Base-by-base conservation (phyloP, 768 basidiomycete genomes). In the Kwoniella heveanensis region DNA sequence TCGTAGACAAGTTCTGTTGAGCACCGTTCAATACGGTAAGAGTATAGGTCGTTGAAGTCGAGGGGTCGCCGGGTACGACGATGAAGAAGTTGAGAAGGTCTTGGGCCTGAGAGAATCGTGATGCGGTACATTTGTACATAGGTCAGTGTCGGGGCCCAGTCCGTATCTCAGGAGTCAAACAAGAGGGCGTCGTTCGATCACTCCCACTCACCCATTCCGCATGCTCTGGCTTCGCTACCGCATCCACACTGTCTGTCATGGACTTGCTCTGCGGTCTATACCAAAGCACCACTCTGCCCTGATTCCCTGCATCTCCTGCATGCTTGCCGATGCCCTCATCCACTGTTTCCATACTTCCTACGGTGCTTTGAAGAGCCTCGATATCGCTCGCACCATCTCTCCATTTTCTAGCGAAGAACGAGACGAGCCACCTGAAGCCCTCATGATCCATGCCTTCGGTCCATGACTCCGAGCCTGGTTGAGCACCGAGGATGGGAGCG, bases 391-490 rank as follows among this genome's bases (percentile, higher is more conserved):
- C 10, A 15, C 56, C 51, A 26, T 68, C 47, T 1, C 66, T 44
- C 70, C 73, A 80, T 21, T 57, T 46, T 10, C 57, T n/a, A 2
- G 70, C 53, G 36, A 71, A 81, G 30, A 70, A 77, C 48, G 57
- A 54, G 0, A 72, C 76, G 64, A 79, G 70, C 55, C 64, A 54
- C 47, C 76, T 58, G 50, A 77, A 79, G 1, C 67, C 78, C 17
- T 68, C 68, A 51, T 80, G 77, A 36, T 61, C 48, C 73, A 79
- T 77, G 0, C 66, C 71, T 0, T 70, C 55, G 6, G 74, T 80
- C 80, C 80, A 81, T 1, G 48, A 30, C n/a, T 80, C 72, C 2
- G 72, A 73, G 2, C 78, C 79, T 1, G 80, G 80, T 44, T 81
- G 77, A 37, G 72, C 73, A 5, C 78, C 78, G 1, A 69, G 47